Percentiles rank a stretch among this genome's conserved stretches.
These are phyloP conservation scores for Drechslerella stenobrocha DNA, from an alignment of 2,329 filamentous ascomycete genomes.

Conservation along the genomic window DNA sequence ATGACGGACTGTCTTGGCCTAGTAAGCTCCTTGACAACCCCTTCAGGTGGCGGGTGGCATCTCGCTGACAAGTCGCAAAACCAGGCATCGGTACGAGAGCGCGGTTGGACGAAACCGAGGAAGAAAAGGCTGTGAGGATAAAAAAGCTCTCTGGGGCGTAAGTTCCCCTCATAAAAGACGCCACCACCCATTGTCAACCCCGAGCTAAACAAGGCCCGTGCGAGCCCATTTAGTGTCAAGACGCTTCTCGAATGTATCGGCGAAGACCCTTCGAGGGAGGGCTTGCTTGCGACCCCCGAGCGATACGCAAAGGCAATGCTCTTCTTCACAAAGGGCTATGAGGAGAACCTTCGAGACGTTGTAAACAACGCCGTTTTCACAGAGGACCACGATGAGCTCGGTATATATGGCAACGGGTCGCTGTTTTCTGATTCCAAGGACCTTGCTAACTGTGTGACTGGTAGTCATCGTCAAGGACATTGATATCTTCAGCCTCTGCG, in stretches of 20 bases:
- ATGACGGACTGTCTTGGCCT: slow-evolving; percentile 63
- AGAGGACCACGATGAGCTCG: slow-evolving; percentile 90
- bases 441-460: slow-evolving; percentile 2
- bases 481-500: slow-evolving; percentile 89
- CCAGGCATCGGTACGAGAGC: slow-evolving; percentile 67
- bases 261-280: slow-evolving; percentile 69
- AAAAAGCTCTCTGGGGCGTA: slow-evolving; percentile 64
- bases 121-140: slow-evolving; percentile 61
- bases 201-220: not conserved
- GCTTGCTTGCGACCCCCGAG: slow-evolving; percentile 70
- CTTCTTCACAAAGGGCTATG: slow-evolving; percentile 94
- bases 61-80: slow-evolving; percentile 9
- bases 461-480: slow-evolving; percentile 94
- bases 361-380: slow-evolving; percentile 94
- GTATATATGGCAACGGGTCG: slow-evolving; percentile 21
- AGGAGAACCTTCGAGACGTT: slow-evolving; percentile 87
- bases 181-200: not conserved
- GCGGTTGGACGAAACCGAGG: slow-evolving; percentile 63
- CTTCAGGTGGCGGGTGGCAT: not conserved
- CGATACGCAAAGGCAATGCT: slow-evolving; percentile 95
- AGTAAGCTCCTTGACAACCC: slow-evolving; percentile 55
- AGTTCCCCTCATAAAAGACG: slow-evolving; percentile 19
- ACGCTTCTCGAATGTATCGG: slow-evolving; percentile 71
- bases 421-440: not conserved
- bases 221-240: slow-evolving; percentile 20